phyloP scores from a whole-genome alignment of 805 yeast genomes.

The Candida nitratophila region DNA sequence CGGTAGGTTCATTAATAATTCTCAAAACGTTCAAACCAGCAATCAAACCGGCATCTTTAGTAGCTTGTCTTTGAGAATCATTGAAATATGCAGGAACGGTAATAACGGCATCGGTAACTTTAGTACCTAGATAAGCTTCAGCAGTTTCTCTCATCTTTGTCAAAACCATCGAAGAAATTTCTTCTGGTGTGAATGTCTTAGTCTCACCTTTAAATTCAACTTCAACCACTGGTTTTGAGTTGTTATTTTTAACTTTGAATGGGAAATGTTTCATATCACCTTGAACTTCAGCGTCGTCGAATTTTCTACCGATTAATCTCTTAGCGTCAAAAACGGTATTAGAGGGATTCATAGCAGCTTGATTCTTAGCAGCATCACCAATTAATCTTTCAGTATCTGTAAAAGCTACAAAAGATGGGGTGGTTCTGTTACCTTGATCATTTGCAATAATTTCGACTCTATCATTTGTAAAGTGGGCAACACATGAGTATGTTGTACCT shows the following conservation, averaged over 20 bases:
- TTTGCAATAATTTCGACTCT: constrained; percentile 94
- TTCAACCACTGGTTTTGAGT: constrained; percentile 81
- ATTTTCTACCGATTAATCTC: constrained; percentile 90
- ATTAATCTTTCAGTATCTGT: constrained; percentile 88
- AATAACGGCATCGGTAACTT: constrained; percentile 65
- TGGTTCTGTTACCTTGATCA: constrained; percentile 98
- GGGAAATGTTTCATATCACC: constrained; percentile 91
- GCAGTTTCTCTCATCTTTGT: constrained; percentile 63
- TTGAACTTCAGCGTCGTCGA: constrained; percentile 73
- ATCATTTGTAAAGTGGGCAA: constrained; percentile 88
- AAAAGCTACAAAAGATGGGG: constrained; percentile 94
- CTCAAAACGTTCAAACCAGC: constrained; percentile 73
- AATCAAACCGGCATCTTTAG: constrained; percentile 69
- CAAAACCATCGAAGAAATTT: constrained; percentile 83
- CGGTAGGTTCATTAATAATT: constrained; percentile 80
- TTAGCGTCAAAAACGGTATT: constrained; percentile 91
- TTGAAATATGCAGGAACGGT: constrained; percentile 84
- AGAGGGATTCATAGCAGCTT: constrained; percentile 87
- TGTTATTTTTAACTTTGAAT: constrained; percentile 73
- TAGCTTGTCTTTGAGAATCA: constrained; percentile 77
- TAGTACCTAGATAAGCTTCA: constrained; percentile 44
- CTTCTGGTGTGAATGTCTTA: constrained; percentile 89
- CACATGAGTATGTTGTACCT: constrained; percentile 93
- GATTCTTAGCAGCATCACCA: constrained; percentile 97
- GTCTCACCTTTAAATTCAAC: constrained; percentile 94